Base-by-base conservation (phyloP, 768 basidiomycete genomes). In the Agrocybe praecox region DNA sequence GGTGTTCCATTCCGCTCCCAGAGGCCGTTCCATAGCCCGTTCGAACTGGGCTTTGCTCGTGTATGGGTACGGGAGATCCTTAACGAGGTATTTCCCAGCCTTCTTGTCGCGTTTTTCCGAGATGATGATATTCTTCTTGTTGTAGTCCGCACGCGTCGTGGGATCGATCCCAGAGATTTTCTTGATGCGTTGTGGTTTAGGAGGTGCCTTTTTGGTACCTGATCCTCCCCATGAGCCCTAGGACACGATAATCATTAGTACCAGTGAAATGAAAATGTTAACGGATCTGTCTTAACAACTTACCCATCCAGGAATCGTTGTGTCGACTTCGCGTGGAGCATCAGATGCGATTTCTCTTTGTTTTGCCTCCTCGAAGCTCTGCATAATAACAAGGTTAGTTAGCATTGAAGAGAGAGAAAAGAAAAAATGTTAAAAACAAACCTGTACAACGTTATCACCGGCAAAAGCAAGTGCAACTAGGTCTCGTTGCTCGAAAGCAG, bases 31-130 rank as follows among this genome's bases (percentile, higher is more conserved):
- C 79, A 97, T 86, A 59, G 82, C 83, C 32, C 88, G 85, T 73
- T 97, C 95, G 66, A 90, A 98, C 76, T 98, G 97, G 3, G 89
- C 92, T 55, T 87, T 87, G 71, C 89, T 92, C 9, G 96, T 98
- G 68, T 94, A 98, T 2, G 96, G 97, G 72, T 90, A 90, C 2
- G 97, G 97, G 45, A 99, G 72, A 69, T 98, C 96, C 71, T 90
- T 91, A 53, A 94, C 86, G 57, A 87, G 80, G 70, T 96, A 98
- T 73, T 94, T 92, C 15, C 85, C 76, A 0, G 92, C 95, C 70
- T 97, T 97, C 76, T 93, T 94, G 76, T 98, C 96, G 56, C 88
- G 87, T 73, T 90, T 93, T 73, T 99, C 96, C 1, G 93, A 94
- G 65, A 99, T 92, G 76, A 99, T 97, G 67, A 98, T 84, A 68